Base-by-base conservation (phyloP, 345 rosid genomes). In the Clarkia xantiana region DNA sequence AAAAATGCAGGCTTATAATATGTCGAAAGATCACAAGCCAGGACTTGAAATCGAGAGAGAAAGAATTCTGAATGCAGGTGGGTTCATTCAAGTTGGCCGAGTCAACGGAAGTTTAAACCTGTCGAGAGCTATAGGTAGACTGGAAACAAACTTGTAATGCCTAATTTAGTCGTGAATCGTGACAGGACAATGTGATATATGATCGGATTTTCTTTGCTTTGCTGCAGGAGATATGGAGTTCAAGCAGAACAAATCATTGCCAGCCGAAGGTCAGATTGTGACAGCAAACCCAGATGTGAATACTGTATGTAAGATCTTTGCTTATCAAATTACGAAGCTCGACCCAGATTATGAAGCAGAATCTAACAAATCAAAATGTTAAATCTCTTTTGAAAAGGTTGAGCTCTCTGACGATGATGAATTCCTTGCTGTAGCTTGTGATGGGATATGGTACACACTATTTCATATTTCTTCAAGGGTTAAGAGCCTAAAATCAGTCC, bases 101-200 rank as follows among this genome's bases (percentile, higher is more conserved):
- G 79, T 91, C 61, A 91, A 91, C 69, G 96, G 96, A 66, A 80
- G 94, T 67, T 78, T 91, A 73, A 91, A 91, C 74, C 95, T 91
- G 57, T 75, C 99, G 39, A 81, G 99, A 64, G 99, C 99, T 42
- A 91, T 91, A 53, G 99, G 99, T 91, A 68, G 49, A 3, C 11
- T n/a, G 18, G 9, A 49, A n/a, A 34, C 14, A 14, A 10, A 14
- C 18, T 14, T 25, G 18, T 14, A 14, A 14, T 11, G 18, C 50
- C 14, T 8, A 7, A 40, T 54, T 54, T 49, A 39, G 10, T 49
- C 25, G 7, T 34, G 9, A 39, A 3, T 49, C 25, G 7, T 34
- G 9, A 14, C 14, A n/a, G 0, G 19, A n/a, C 17, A 39, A n/a
- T n/a, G 14, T 11, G 53, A 14, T 49, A 25, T 3, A 14, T 9